phyloP scores from a whole-genome alignment of 306 rosid species.

The Comarum palustre region DNA sequence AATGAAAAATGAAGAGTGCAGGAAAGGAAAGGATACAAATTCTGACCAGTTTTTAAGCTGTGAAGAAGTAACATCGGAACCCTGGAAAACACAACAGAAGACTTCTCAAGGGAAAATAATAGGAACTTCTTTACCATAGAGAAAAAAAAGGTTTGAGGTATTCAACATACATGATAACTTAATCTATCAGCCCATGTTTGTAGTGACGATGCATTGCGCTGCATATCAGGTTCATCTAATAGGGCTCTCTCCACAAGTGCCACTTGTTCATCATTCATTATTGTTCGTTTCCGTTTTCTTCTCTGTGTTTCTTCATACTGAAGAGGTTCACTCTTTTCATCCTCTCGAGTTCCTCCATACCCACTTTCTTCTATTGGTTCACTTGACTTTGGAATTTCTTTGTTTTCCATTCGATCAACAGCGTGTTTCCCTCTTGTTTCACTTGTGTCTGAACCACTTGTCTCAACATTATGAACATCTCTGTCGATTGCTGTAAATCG shows the following conservation, averaged over 20 bases:
- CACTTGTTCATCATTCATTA: conserved; percentile 84
- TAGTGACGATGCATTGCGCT: conserved; percentile 64
- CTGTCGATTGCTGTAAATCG: conserved; percentile 44
- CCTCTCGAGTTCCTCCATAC: conserved; percentile 53
- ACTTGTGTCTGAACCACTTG: conserved; percentile 84
- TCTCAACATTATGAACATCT: conserved; percentile 74
- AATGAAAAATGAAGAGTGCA: neutral
- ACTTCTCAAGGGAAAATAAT: conserved; percentile 28
- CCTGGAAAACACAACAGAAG: conserved; percentile 55
- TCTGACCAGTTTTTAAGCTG: conserved; percentile 94
- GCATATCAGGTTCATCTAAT: conserved; percentile 90
- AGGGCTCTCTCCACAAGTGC: conserved; percentile 66
- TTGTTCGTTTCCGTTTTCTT: conserved; percentile 83
- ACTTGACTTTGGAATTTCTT: conserved; percentile 47
- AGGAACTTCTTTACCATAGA: conserved; percentile 1
- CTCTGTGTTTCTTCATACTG: conserved; percentile 54
- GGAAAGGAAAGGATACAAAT: conserved; percentile 9
- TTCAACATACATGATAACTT: conserved; percentile 59
- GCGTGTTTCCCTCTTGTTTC: conserved; percentile 63
- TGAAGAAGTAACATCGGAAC: conserved; percentile 77
- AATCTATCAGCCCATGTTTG: conserved; percentile 83
- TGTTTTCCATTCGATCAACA: conserved; percentile 42
- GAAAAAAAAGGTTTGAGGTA: conserved; percentile 16
- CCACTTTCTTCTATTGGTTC: conserved; percentile 42
- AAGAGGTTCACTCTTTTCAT: conserved; percentile 59